These are phyloP conservation scores for Salix brachista DNA, from an alignment of 345 rosid species.

Conservation along the genomic window DNA sequence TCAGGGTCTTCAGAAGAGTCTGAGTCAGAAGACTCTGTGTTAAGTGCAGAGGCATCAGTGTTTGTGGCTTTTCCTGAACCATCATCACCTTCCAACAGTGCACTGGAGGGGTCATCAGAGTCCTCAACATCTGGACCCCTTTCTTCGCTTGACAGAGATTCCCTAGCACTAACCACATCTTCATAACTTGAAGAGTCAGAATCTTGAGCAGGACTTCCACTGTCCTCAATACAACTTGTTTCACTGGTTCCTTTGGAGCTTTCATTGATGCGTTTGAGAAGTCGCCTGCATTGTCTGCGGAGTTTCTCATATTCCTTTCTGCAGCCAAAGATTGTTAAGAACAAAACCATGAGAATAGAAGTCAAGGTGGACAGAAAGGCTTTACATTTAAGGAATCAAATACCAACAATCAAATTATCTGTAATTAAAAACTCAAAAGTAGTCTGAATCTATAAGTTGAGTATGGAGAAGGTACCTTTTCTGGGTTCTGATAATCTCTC, in stretches of 20 bases:
- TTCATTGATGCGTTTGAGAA: conserved; percentile 38
- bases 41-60: conserved; percentile 50
- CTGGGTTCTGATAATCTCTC: conserved; percentile 52
- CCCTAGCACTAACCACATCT: conserved; percentile 65
- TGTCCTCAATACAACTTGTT: conserved; percentile 22
- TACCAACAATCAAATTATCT: not conserved
- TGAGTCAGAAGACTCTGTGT: conserved; percentile 75
- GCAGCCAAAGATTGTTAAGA: conserved; percentile 22
- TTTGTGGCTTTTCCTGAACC: conserved; percentile 40
- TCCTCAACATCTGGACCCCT: conserved; percentile 45
- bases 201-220: conserved; percentile 46
- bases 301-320: conserved; percentile 85
- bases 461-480: conserved; percentile 49
- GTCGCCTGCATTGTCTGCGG: conserved; percentile 60
- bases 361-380: not conserved
- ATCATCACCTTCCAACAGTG: conserved; percentile 47
- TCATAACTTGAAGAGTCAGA: conserved; percentile 57
- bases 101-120: conserved; percentile 52
- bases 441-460: not conserved
- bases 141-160: conserved; percentile 62
- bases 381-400: not conserved
- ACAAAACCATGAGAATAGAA: conserved; percentile 1
- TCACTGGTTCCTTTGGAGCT: conserved; percentile 37
- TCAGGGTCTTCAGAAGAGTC: conserved; percentile 74
- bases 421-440: not conserved